Evolutionary conservation across 1,139 yeast species (phyloP).

Genomic region (Casaregolazyma lundiana): DNA sequence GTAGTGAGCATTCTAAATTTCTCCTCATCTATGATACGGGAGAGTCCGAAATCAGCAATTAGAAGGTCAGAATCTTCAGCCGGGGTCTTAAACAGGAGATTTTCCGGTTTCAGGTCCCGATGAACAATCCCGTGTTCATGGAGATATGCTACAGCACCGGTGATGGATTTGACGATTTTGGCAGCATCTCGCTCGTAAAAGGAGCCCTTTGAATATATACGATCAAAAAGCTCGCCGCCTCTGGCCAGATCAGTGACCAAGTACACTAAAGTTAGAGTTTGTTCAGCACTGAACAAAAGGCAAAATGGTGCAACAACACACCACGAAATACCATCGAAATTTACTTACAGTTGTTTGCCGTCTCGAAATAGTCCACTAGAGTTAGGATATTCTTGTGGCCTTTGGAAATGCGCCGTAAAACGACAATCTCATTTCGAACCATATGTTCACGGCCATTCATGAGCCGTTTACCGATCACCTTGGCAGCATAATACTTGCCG

Average conservation of each 20-base stretch:
- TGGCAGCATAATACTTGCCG: conserved; percentile 38
- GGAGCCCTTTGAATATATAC: conserved; percentile 49
- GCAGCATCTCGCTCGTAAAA: conserved; percentile 50
- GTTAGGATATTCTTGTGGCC: conserved; percentile 59
- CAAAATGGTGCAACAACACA: too few species aligned
- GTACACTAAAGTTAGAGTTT: conserved; percentile 36
- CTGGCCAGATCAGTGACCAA: conserved; percentile 63
- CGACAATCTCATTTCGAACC: conserved; percentile 54
- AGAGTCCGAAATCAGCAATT: conserved; percentile 71
- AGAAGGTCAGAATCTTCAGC: conserved; percentile 47
- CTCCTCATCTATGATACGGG: conserved; percentile 44
- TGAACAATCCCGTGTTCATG: conserved; percentile 82
- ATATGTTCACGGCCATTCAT: conserved; percentile 44
- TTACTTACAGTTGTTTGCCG: conserved; percentile 40
- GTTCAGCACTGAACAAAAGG: too few species aligned
- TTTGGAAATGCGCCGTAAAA: conserved; percentile 43
- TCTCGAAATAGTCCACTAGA: conserved; percentile 66
- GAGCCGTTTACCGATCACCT: conserved; percentile 39
- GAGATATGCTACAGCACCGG: conserved; percentile 55
- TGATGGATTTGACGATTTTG: conserved; percentile 45
- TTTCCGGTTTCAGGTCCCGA: conserved; percentile 92
- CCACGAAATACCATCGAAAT: too few species aligned
- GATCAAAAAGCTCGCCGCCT: conserved; percentile 67
- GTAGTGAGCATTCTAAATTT: conserved; percentile 48
- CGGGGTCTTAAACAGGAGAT: conserved; percentile 53